phyloP scores from a whole-genome alignment of 805 yeast genomes.

The Hanseniaspora clermontiae region DNA sequence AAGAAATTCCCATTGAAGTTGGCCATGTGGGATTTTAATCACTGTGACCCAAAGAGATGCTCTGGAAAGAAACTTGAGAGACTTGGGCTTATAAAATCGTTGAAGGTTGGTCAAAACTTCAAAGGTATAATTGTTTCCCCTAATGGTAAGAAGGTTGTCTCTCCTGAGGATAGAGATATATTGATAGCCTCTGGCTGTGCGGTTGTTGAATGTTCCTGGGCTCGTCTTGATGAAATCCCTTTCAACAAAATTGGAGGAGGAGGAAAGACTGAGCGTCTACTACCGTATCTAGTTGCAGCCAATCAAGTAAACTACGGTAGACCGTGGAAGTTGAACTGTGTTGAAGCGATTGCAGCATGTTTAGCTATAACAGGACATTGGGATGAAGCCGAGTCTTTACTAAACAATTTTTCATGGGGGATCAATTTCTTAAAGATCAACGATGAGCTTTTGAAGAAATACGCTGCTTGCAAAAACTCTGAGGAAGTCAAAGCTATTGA shows the following conservation, averaged over 20 bases:
- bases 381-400: conserved; percentile 74
- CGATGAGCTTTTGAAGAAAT: conserved; percentile 59
- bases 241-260: conserved; percentile 92
- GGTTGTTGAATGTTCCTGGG: conserved; percentile 98
- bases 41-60: conserved; percentile 96
- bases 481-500: conserved; percentile 63
- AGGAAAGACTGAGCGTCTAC: conserved; percentile 69
- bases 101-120: conserved; percentile 88
- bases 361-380: conserved; percentile 82
- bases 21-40: conserved; percentile 99
- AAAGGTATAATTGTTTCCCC: conserved; percentile 87
- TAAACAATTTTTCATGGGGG: conserved; percentile 87
- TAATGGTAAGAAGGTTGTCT: conserved; percentile 77
- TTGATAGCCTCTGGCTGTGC: conserved; percentile 84
- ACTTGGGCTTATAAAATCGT: conserved; percentile 62
- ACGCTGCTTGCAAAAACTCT: conserved; percentile 69
- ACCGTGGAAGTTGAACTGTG: conserved; percentile 93
- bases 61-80: conserved; percentile 89
- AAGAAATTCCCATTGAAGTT: conserved; percentile 64
- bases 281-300: conserved; percentile 91
- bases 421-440: conserved; percentile 73
- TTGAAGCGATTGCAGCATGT: conserved; percentile 94
- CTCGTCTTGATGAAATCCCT: conserved; percentile 92
- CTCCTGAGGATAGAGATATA: conserved; percentile 69
- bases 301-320: conserved; percentile 94